Percentiles rank a stretch among this genome's conserved stretches.
Conservation (phyloP, 208 protist species). For the Porcisia hertigi region DNA sequence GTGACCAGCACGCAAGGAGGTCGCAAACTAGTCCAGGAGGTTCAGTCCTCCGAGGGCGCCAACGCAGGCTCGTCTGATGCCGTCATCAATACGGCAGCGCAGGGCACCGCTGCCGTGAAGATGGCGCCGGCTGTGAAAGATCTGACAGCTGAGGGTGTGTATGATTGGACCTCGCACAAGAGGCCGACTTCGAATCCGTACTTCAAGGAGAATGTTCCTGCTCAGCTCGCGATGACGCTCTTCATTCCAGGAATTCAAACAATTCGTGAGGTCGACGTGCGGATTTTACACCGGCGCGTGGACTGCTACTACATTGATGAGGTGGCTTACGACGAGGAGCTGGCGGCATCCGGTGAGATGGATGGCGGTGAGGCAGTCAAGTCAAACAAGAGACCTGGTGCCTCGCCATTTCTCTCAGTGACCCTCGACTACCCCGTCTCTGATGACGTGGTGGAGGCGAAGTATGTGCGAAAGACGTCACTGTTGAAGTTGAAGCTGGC, state of each 20-base stretch:
- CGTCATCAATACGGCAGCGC: not conserved
- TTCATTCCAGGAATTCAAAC: slow-evolving; percentile 72
- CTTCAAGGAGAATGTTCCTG: slow-evolving; percentile 80
- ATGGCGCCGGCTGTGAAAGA: slow-evolving; percentile 27
- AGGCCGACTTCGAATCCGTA: slow-evolving; percentile 69
- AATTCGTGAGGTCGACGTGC: slow-evolving; percentile 85
- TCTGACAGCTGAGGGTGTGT: slow-evolving; percentile 51
- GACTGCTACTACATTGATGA: slow-evolving; percentile 70
- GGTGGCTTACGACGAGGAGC: slow-evolving; percentile 17
- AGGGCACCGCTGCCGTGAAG: not conserved
- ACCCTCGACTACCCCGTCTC: slow-evolving; percentile 80
- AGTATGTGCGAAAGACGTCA: slow-evolving; percentile 76
- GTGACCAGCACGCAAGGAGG: slow-evolving; percentile 42
- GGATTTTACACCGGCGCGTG: slow-evolving; percentile 43
- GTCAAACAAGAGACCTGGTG: not conserved
- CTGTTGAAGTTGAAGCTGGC: slow-evolving; percentile 56
- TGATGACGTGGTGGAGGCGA: slow-evolving; percentile 61
- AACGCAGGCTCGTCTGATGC: not conserved
- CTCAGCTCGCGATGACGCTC: slow-evolving; percentile 53
- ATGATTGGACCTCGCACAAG: slow-evolving; percentile 81
- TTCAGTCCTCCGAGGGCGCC: slow-evolving; percentile 8
- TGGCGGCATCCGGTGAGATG: not conserved
- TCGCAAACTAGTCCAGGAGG: slow-evolving; percentile 69
- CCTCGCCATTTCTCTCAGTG: slow-evolving; percentile 54
- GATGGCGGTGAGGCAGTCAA: not conserved